Evolutionary conservation across 2,329 filamentous ascomycete genomes (phyloP), one percentile per base, ranked within the genome.

Genomic region (Fusarium mexicanum): DNA sequence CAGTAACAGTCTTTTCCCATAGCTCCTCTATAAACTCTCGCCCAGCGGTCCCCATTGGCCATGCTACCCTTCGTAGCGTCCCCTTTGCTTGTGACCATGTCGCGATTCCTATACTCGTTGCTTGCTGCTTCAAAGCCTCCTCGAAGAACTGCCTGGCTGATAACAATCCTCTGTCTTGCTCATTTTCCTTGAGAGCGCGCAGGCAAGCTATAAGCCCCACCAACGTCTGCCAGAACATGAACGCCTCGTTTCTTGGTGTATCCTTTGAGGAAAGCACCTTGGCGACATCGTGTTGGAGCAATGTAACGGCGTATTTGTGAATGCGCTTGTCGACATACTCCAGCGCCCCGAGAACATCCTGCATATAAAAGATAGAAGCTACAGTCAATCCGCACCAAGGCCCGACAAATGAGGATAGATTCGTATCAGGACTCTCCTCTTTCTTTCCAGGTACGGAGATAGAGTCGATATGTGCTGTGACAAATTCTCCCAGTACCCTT

Each of bases 1-100:
- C 33, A 35, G 33, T 8, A 16, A 35, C 33, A 35, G 33, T 35
- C 33, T 35, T 16, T 35, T 35, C 76, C 79, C 66, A 71, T 3
- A 66, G 8, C 6, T 54, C 29, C 16, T 38, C 24, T 4, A 71
- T 13, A 7, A 51, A 40, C 5, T 31, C 40, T 2, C 22, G 16
- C 18, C 17, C 20, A 4, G 3, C 10, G 12, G 17, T n/a, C 17
- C 20, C 20, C 22, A 20, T 24, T 0, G 67, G 61, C 67, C 67
- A 71, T 6, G 47, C 46, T 14, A 71, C 33, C 8, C 58, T 31
- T 0, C 22, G 9, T 8, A 71, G 16, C 1, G 24, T 24, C 18
- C 7, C 14, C 8, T 20, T 66, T 16, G 47, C 54, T 29, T 71
- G 60, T 7, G 43, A n/a, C 67, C 67, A 71, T 7, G 20, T 29